phyloP scores from a whole-genome alignment of 768 basidiomycete genomes.

The Suillus ampliporus region DNA sequence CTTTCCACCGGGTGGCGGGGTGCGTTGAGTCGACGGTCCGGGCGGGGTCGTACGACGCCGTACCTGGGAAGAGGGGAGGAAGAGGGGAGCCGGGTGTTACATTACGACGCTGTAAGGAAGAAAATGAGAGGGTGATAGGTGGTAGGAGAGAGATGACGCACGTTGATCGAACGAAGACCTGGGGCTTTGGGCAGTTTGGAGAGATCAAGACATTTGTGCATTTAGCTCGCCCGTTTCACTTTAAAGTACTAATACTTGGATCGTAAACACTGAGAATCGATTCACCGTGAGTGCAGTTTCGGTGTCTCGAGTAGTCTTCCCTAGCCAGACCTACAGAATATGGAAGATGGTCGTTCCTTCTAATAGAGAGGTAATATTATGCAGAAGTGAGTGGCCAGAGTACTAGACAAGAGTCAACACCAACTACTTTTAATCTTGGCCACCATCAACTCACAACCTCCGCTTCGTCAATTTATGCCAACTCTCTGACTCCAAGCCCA shows the following conservation, averaged over 20 bases:
- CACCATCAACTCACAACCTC: too few species aligned
- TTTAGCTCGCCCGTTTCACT: not conserved
- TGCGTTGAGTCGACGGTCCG: conserved; percentile 5
- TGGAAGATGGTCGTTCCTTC: too few species aligned
- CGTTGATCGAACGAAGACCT: not conserved
- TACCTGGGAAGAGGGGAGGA: conserved; percentile 5
- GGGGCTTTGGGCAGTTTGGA: conserved; percentile 17
- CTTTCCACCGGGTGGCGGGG: conserved; percentile 11
- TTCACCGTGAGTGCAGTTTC: too few species aligned
- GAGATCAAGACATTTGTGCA: conserved; percentile 15
- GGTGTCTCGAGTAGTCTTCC: too few species aligned
- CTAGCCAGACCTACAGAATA: too few species aligned
- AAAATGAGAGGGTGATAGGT: not conserved
- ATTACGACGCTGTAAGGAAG: not conserved
- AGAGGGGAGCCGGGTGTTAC: conserved; percentile 11
- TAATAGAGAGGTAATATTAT: too few species aligned
- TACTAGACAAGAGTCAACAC: too few species aligned
- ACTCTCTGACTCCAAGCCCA: too few species aligned
- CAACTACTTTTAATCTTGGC: too few species aligned
- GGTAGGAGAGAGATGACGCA: not conserved
- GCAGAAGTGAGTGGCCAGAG: too few species aligned
- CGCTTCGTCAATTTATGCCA: too few species aligned
- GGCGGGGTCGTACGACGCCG: not conserved
- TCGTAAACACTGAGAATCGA: too few species aligned
- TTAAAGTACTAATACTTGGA: not conserved